These are phyloP conservation scores for Pleurotus cornucopiae DNA, from an alignment of 768 basidiomycete genomes.

Conservation along the genomic window DNA sequence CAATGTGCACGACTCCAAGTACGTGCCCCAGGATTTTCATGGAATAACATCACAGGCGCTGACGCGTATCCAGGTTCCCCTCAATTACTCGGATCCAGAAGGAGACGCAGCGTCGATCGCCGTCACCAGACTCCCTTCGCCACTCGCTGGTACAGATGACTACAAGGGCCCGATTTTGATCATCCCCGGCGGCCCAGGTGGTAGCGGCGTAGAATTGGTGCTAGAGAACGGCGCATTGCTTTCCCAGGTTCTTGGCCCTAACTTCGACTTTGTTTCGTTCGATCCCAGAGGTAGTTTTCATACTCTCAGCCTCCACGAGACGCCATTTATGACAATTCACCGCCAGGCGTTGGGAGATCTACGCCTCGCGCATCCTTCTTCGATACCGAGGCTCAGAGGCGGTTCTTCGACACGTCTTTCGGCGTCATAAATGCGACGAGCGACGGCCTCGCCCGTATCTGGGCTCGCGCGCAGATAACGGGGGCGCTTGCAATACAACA, in stretches of 20 bases:
- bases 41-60: not conserved
- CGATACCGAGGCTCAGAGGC: conserved; percentile 26
- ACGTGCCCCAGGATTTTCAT: not conserved
- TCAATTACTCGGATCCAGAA: conserved; percentile 37
- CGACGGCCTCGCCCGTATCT: conserved; percentile 21
- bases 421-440: conserved; percentile 19
- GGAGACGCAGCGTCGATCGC: conserved; percentile 36
- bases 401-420: conserved; percentile 18
- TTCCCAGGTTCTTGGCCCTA: conserved; percentile 31
- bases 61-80: conserved; percentile 31
- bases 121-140: conserved; percentile 34
- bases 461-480: conserved; percentile 28
- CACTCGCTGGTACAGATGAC: conserved; percentile 17
- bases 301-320: not conserved
- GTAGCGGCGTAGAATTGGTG: conserved; percentile 33
- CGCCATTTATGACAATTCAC: not conserved
- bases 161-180: conserved; percentile 43
- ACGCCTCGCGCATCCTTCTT: conserved; percentile 31
- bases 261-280: conserved; percentile 43
- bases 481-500: conserved; percentile 27
- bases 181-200: conserved; percentile 48
- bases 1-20: conserved; percentile 24
- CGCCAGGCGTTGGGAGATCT: conserved; percentile 30
- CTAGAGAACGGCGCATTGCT: conserved; percentile 19
- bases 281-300: conserved; percentile 37